Evolutionary conservation across 164 flowering plant genomes (phyloP), one percentile per base, ranked within the genome.

Genomic region (Nelumbo lutea): DNA sequence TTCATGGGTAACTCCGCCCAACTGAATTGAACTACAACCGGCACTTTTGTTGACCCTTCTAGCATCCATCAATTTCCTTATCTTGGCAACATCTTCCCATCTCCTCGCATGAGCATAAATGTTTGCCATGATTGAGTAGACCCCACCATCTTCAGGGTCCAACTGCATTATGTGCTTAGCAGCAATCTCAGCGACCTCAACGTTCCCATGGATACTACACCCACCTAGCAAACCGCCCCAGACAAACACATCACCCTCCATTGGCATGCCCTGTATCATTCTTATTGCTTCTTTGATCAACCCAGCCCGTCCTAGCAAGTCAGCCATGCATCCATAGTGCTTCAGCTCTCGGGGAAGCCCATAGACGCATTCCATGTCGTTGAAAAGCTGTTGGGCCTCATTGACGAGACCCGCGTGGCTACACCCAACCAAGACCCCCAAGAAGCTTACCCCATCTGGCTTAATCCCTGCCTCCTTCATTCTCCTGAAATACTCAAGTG

Each of bases 221-320:
- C 95, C 98, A 58, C 90, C 91, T 15, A 92, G 87, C 83, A 92
- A 78, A 27, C 90, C 89, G 61, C 93, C 91, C 98, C 95, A 90
- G 10, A 83, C 88, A 71, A 70, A 86, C 61, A 89, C 77, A 74
- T 92, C 93, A n/a, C 86, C 90, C 6, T 61, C 67, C 79, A 72
- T 79, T 6, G 91, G 90, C 94, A 90, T 84, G 6, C 56, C 61
- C 48, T 81, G 77, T 72, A 92, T 85, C 96, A 92, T 78, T 64
- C 80, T 74, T 62, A 75, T 38, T 2, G 88, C 86, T 73, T 88
- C 96, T 15, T 70, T 56, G 3, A 87, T 80, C 79, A 88, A 75
- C 14, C 98, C 98, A 41, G 91, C 89, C 56, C 95, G 82, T 2
- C 86, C 93, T 38, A 90, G 84, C 79, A 90, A 67, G 75, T 92